Evolutionary conservation across 2,329 filamentous ascomycete species (phyloP), one percentile per base, ranked within the genome.

Genomic region (Colletotrichum sp.): DNA sequence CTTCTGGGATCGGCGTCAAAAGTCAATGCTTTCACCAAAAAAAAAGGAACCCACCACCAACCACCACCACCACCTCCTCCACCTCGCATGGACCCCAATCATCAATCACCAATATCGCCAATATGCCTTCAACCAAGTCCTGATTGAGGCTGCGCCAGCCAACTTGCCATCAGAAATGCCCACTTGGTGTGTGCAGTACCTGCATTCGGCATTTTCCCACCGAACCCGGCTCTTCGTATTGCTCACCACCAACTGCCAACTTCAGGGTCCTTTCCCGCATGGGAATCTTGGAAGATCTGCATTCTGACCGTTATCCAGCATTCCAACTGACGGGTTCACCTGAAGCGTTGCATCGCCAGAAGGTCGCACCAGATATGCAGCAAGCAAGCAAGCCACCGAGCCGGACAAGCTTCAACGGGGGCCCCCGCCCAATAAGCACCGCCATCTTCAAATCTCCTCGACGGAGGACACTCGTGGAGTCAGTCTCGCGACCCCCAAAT

Each of bases 241-340:
- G 69, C 69, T 55, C 57, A 62, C 34, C 30, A 10, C 32, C 67
- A 72, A 55, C 39, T 75, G 73, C 73, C 69, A 75, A 72, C 73
- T 68, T 72, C n/a, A 44, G 69, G 73, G 69, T 75, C 69, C 60
- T 39, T 26, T 28, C 13, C 39, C 36, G 39, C 21, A 75, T 66
- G 74, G 44, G 74, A 76, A 75, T 70, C 65, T 76, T 76, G 74
- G 71, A 76, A 76, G 74, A 76, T 76, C 74, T 75, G 71, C 74
- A 44, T 39, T 57, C 69, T 68, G 52, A 68, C 69, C 63, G 55
- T 68, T 64, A 36, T 57, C 24, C 52, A 67, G 65, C 69, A 57
- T 75, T 39, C 75, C 75, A 71, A 64, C 55, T 34, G 63, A 44
- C 69, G 63, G 73, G 69, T 72, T 75, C 73, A 72, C 73, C 73